Evolutionary conservation across 805 yeast genomes (phyloP).

Genomic region (Candida patagonica): DNA sequence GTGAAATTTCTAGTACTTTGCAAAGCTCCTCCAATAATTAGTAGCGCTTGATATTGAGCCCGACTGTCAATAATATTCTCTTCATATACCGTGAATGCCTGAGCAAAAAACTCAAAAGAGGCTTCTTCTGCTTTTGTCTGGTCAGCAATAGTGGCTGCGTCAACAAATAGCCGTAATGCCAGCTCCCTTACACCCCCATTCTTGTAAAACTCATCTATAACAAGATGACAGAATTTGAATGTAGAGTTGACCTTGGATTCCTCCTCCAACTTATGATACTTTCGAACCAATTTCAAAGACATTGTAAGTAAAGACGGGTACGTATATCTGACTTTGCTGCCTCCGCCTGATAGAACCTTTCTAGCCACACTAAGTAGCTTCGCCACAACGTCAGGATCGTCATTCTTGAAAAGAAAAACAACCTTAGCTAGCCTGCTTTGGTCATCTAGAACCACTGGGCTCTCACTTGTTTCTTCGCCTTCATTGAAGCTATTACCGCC

Average conservation of each 20-base stretch:
- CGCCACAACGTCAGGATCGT: slow-evolving; percentile 38
- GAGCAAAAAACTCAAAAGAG: slow-evolving; percentile 80
- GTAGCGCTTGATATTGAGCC: slow-evolving; percentile 44
- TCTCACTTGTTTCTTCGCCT: slow-evolving; percentile 5
- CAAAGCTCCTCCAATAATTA: slow-evolving; percentile 41
- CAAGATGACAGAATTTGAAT: slow-evolving; percentile 66
- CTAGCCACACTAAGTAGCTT: slow-evolving; percentile 38
- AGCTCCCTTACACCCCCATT: slow-evolving; percentile 28
- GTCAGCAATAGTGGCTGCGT: slow-evolving; percentile 71
- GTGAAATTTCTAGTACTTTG: slow-evolving; percentile 44
- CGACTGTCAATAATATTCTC: slow-evolving; percentile 45
- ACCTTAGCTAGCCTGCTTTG: slow-evolving; percentile 46
- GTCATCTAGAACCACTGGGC: slow-evolving; percentile 23
- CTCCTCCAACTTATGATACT: slow-evolving; percentile 22
- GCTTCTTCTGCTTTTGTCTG: slow-evolving; percentile 62
- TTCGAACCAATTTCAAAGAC: slow-evolving; percentile 51
- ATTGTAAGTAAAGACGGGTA: slow-evolving; percentile 67
- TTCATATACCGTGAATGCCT: slow-evolving; percentile 80
- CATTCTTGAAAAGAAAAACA: slow-evolving; percentile 50
- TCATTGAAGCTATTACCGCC: slow-evolving; percentile 16
- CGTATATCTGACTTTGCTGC: slow-evolving; percentile 47
- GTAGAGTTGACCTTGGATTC: slow-evolving; percentile 29
- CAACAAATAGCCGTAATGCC: slow-evolving; percentile 40
- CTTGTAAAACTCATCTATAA: slow-evolving; percentile 53
- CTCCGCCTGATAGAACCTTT: slow-evolving; percentile 45